phyloP scores from a whole-genome alignment of 768 basidiomycete species.

The Phallus indusiatus region DNA sequence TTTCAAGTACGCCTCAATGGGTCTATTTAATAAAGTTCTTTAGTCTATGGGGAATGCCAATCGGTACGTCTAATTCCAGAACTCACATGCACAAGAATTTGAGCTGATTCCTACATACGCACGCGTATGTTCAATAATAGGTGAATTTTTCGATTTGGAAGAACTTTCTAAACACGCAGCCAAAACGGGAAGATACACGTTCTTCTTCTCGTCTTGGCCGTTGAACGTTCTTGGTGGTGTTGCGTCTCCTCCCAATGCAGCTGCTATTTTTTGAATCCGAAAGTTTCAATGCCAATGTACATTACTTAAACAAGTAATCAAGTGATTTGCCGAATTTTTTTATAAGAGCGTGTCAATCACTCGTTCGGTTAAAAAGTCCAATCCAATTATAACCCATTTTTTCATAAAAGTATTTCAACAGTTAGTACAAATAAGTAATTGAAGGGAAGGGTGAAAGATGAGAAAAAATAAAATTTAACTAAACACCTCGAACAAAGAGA shows the following conservation, averaged over 20 bases:
- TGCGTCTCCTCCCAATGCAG: slow-evolving; percentile 64
- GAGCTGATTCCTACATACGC: not conserved
- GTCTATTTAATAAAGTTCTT: not conserved
- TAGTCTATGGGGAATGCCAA: slow-evolving; percentile 67
- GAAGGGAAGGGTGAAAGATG: not conserved
- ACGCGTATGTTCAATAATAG: slow-evolving; percentile 21
- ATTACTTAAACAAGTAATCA: too few species aligned
- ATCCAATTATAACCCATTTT: too few species aligned
- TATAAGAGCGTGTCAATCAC: too few species aligned
- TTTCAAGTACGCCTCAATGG: slow-evolving; percentile 4
- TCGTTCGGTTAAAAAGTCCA: too few species aligned
- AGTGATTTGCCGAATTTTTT: too few species aligned
- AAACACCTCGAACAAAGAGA: slow-evolving; percentile 65
- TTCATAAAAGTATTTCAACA: not conserved
- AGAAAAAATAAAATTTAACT: not conserved
- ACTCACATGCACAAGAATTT: not conserved
- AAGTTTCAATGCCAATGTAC: too few species aligned
- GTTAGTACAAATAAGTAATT: not conserved
- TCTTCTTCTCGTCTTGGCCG: slow-evolving; percentile 73
- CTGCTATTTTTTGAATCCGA: slow-evolving; percentile 32
- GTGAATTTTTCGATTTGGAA: slow-evolving; percentile 68
- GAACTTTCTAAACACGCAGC: slow-evolving; percentile 46
- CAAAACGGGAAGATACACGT: slow-evolving; percentile 52
- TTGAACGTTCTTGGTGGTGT: slow-evolving; percentile 62
- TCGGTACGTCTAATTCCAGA: slow-evolving; percentile 34